Evolutionary conservation across 2,329 filamentous ascomycete species (phyloP), one percentile per base, ranked within the genome.

Genomic region (Fusarium staphyleae): DNA sequence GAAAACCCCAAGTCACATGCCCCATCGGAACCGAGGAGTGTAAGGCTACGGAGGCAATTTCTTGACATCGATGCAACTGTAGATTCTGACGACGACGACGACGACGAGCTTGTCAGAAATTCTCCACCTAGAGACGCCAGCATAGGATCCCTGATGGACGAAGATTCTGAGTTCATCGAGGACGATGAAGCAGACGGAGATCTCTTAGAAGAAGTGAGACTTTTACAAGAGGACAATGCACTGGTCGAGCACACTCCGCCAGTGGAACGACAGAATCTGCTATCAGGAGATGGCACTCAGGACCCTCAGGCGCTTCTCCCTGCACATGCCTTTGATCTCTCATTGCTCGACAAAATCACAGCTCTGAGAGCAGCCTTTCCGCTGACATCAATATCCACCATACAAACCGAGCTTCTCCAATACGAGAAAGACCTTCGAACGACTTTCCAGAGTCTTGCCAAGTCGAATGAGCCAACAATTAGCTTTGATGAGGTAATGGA

Each of bases 291-390:
- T 24, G 19, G 45, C 12, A 43, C 22, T 13, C 36, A 46, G 33
- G 15, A 37, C 5, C 19, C 40, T 7, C 34, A 43, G 12, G 19
- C 26, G 3, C 36, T 46, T 29, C 30, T 28, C 11, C 35, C 41
- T 14, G 28, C 29, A 14, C 30, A 40, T 1, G 16, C 16, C 39
- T 39, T 62, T 11, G 51, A 59, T 36, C 42, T 70, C 18, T 49
- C 52, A 10, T 63, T 57, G 16, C 36, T 73, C 1, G 72, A 78
- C 28, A 72, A 72, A 18, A 57, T 70, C 11, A 63, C 52, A 6
- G 69, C 72, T n/a, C 62, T 81, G 2, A 73, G 70, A 35, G 63
- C 68, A 13, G 78, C 79, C 0, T 83, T 81, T 35, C 80, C 80
- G 2, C 62, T 67, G 6, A 74, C 72, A 8, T 66, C 74, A 1